Base-by-base conservation (phyloP, 202 grass and related monocot species). In the Brachypodium distachyon region DNA sequence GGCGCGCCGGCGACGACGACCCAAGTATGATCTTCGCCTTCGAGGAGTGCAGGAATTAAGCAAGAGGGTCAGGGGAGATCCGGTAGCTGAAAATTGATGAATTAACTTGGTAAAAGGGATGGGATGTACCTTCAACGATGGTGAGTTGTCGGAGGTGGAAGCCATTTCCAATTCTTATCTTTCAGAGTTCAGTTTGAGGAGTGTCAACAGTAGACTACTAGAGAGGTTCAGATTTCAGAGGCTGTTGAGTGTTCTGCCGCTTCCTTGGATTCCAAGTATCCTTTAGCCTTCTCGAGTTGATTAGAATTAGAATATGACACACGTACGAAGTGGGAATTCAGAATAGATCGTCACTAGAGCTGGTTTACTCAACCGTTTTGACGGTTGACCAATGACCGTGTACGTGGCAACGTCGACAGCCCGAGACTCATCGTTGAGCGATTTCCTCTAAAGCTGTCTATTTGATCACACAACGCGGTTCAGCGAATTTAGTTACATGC, bases 1-100 rank as follows among this genome's bases (percentile, higher is more conserved):
- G 84, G 55, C 87, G 84, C 21, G 91, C 87, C 17, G 84, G 87
- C 21, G 91, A 93, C 43, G 84, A 90, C 32, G 91, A 90, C 7
- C 87, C 91, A 11, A 93, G 74, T 48, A 93, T 87, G 53, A 90
- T 14, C 91, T 93, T 78, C 4, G 21, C 4, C 5, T 65, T 7
- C 40, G 19, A 65, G 5, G 61, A 16, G 37, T n/a, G n/a, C n/a
- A n/a, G n/a, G n/a, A n/a, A n/a, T n/a, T n/a, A n/a, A n/a, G n/a
- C n/a, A n/a, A n/a, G n/a, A n/a, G n/a, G n/a, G n/a, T 70, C 11
- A 26, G 44, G 22, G 37, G 19, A 13, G 12, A 41, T 16, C 38
- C 11, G 26, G 29, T 0, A 48, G 40, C 18, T 12, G 6, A 19
- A 9, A n/a, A n/a, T n/a, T n/a, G n/a, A n/a, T n/a, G n/a, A n/a